These are phyloP conservation scores for Garcia nutans DNA, from an alignment of 345 rosid species.

Conservation along the genomic window DNA sequence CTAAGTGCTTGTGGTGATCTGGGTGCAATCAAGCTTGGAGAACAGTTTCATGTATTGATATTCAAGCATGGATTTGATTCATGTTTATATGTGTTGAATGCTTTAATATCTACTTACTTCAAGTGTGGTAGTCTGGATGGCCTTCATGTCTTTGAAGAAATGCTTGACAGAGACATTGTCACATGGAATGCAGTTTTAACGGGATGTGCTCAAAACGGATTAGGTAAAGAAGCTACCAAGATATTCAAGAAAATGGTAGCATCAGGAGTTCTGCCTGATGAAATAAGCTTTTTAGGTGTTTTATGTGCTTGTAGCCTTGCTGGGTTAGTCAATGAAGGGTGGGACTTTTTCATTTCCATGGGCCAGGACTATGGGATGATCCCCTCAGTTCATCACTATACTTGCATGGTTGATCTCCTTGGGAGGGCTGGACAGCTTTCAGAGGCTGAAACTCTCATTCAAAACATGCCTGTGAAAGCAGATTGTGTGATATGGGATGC, in stretches of 20 bases:
- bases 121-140: conserved; percentile 27
- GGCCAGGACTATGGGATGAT: conserved; percentile 25
- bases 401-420: conserved; percentile 32
- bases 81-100: conserved; percentile 27
- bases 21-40: conserved; percentile 26
- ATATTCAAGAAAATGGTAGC: conserved; percentile 31
- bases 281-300: conserved; percentile 29
- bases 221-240: conserved; percentile 19
- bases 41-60: conserved; percentile 30
- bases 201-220: conserved; percentile 37
- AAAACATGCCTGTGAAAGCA: conserved; percentile 18
- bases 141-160: conserved; percentile 24
- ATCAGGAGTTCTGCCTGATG: conserved; percentile 23
- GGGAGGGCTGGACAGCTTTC: conserved; percentile 30
- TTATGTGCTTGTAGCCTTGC: conserved; percentile 31
- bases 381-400: conserved; percentile 19
- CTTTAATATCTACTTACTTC: conserved; percentile 34
- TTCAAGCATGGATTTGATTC: conserved; percentile 27
- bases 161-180: conserved; percentile 26
- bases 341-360: conserved; percentile 32
- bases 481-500: conserved; percentile 26
- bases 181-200: conserved; percentile 36
- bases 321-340: conserved; percentile 29
- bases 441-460: conserved; percentile 24
- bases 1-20: conserved; percentile 32